Evolutionary conservation across 176 grass and related monocot genomes (phyloP).

Genomic region (Raddia distichophylla): DNA sequence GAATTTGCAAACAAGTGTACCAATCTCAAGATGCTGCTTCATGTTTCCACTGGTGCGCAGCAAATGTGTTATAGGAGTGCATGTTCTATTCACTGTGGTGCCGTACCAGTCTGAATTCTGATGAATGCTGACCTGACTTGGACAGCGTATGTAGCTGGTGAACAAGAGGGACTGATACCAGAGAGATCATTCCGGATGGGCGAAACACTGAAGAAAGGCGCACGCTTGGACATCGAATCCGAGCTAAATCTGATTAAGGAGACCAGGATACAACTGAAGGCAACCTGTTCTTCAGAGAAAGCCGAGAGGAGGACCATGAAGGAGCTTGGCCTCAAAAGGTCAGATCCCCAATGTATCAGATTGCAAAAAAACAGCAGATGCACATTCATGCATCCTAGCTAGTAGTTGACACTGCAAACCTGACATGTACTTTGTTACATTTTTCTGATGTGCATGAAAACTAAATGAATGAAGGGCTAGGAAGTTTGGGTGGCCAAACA

Average conservation of each 20-base stretch:
- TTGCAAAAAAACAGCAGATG: not conserved
- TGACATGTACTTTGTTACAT: not conserved
- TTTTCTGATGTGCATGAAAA: not conserved
- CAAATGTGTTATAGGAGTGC: not conserved
- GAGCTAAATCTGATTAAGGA: constrained; percentile 51
- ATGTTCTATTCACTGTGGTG: not conserved
- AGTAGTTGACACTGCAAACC: not conserved
- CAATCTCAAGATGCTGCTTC: constrained; percentile 64
- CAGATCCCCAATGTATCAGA: not conserved
- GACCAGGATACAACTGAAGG: constrained; percentile 35
- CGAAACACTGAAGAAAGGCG: constrained; percentile 40
- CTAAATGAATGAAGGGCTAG: constrained; percentile 38
- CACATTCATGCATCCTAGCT: not conserved
- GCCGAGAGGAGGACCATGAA: constrained; percentile 50
- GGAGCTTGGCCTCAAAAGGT: constrained; percentile 63
- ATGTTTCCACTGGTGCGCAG: constrained; percentile 67
- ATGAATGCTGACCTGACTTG: not conserved
- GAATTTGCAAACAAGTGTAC: constrained; percentile 61
- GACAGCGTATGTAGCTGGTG: constrained; percentile 55
- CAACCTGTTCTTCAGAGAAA: not conserved
- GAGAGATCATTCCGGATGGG: constrained; percentile 56
- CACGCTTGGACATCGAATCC: constrained; percentile 41
- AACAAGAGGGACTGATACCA: constrained; percentile 45
- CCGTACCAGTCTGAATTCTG: not conserved
- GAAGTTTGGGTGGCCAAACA: constrained; percentile 62